These are phyloP conservation scores for Leccinum fallax DNA, from an alignment of 1,284 basidiomycete species.

Conservation along the genomic window DNA sequence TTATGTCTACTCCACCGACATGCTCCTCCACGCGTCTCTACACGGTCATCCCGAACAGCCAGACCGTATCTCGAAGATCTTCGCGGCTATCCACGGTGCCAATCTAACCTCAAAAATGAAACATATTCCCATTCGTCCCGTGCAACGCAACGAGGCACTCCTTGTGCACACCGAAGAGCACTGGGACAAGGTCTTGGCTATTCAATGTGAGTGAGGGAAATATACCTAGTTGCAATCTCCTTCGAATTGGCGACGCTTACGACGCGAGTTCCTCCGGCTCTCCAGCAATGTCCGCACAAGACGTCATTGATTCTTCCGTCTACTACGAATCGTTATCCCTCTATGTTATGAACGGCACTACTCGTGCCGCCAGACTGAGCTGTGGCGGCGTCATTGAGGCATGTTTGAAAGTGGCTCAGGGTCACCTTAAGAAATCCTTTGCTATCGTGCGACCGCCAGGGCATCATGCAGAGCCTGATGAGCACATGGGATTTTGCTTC, in stretches of 20 bases:
- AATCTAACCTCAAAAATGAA: constrained; percentile 78
- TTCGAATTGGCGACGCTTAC: constrained; percentile 20
- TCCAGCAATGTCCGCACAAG: constrained; percentile 71
- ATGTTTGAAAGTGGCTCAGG: constrained; percentile 82
- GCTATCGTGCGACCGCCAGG: constrained; percentile 97
- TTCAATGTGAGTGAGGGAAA: constrained; percentile 59
- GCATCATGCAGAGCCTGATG: constrained; percentile 97
- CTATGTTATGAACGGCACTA: constrained; percentile 88
- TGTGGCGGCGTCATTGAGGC: constrained; percentile 96
- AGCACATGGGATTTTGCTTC: constrained; percentile 99
- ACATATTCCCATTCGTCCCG: constrained; percentile 74
- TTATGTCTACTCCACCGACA: constrained; percentile 85
- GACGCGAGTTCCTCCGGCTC: constrained; percentile 17
- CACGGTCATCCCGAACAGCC: constrained; percentile 86
- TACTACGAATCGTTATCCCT: constrained; percentile 91
- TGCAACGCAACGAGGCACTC: constrained; percentile 76
- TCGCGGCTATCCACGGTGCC: constrained; percentile 59
- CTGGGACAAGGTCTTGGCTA: constrained; percentile 87
- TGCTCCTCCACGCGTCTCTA: constrained; percentile 82
- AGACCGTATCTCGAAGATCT: constrained; percentile 83
- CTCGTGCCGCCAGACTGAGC: constrained; percentile 83
- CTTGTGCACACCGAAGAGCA: constrained; percentile 90
- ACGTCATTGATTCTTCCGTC: constrained; percentile 68
- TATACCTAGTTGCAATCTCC: constrained; percentile 4
- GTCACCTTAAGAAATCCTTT: constrained; percentile 84